Evolutionary conservation across 768 basidiomycete genomes (phyloP).

Genomic region (Boletus sp.): DNA sequence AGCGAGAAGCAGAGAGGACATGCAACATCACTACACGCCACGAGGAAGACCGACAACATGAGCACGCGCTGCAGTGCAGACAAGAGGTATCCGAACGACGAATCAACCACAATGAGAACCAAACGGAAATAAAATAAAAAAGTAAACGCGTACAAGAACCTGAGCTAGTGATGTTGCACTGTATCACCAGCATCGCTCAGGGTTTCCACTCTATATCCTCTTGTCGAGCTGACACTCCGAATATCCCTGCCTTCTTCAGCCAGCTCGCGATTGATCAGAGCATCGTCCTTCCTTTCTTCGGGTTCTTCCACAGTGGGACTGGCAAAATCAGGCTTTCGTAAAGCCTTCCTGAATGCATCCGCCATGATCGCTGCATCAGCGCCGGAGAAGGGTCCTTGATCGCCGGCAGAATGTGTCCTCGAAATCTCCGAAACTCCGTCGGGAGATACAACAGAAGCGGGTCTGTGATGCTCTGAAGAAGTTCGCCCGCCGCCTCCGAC

Average conservation of each 20-base stretch:
- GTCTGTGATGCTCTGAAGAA: conserved; percentile 35
- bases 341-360: conserved; percentile 83
- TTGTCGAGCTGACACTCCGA: conserved; percentile 74
- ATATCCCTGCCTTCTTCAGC: conserved; percentile 91
- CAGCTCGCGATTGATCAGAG: conserved; percentile 63
- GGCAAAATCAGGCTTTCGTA: conserved; percentile 89
- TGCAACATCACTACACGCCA: conserved; percentile 32
- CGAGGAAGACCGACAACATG: conserved; percentile 30
- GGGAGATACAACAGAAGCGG: conserved; percentile 46
- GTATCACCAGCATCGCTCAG: conserved; percentile 54
- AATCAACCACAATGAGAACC: conserved; percentile 35
- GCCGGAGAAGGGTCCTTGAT: conserved; percentile 71
- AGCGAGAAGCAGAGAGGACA: conserved; percentile 27
- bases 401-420: conserved; percentile 55
- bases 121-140: conserved; percentile 36
- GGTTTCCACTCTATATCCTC: conserved; percentile 78
- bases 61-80: conserved; percentile 22
- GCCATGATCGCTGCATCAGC: conserved; percentile 93
- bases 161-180: conserved; percentile 43
- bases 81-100: conserved; percentile 36
- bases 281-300: conserved; percentile 42
- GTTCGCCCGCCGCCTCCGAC: conserved; percentile 33
- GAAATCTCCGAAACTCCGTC: conserved; percentile 78
- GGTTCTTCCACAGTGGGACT: conserved; percentile 62
- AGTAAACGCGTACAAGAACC: conserved; percentile 35